Evolutionary conservation across 2,329 filamentous ascomycete genomes (phyloP).

Genomic region (Verticillium dahliae): DNA sequence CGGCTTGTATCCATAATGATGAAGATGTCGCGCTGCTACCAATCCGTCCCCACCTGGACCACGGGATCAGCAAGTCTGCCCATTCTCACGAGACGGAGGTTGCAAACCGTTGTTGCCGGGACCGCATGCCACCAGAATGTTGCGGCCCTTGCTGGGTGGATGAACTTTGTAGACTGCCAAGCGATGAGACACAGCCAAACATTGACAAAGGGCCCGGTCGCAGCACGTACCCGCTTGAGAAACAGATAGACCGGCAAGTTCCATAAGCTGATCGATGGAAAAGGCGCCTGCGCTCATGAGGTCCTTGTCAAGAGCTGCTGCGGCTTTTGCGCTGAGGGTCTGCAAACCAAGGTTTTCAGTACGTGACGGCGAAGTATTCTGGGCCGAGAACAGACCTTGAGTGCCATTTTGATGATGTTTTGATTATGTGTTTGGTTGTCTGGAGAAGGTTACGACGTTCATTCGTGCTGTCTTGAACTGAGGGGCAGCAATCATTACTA

Average conservation of each 20-base stretch:
- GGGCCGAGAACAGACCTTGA: conserved; percentile 10
- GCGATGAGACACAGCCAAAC: too few species aligned
- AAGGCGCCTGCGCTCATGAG: conserved; percentile 87
- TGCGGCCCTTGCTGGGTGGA: conserved; percentile 62
- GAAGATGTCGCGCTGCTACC: conserved; percentile 86
- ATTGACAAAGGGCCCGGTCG: too few species aligned
- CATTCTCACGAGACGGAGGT: neutral
- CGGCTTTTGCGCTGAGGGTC: conserved; percentile 84
- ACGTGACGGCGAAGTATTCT: neutral
- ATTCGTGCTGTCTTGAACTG: too few species aligned
- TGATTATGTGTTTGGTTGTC: too few species aligned
- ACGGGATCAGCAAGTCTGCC: neutral
- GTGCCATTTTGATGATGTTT: conserved; percentile 8
- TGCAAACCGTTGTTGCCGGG: conserved; percentile 64
- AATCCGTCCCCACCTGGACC: conserved; percentile 84
- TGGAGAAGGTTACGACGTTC: too few species aligned
- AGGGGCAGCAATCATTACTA: neutral
- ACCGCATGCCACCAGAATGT: conserved; percentile 83
- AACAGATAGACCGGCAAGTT: conserved; percentile 86
- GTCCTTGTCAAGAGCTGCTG: conserved; percentile 83
- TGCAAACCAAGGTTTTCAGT: conserved; percentile 25
- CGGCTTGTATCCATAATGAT: conserved; percentile 85
- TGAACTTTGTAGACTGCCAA: conserved; percentile 75
- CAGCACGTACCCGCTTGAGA: conserved; percentile 70
- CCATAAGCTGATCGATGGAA: conserved; percentile 95